Base-by-base conservation (phyloP, 106 monocot genomes). In the Alisma plantagoaquatica region DNA sequence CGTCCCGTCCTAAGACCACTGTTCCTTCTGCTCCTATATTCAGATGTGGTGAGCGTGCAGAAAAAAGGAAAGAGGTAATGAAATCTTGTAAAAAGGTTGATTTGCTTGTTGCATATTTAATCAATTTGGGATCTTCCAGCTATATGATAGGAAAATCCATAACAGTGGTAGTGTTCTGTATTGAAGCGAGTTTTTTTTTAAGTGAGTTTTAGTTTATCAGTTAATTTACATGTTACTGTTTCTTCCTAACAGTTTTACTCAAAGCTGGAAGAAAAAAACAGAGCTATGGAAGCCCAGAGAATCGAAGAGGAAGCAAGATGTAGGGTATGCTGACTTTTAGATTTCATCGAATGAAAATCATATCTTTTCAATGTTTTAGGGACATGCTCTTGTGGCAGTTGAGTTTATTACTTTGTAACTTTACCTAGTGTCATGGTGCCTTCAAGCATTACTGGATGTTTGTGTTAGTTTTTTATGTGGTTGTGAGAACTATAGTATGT, bases 251-350 rank as follows among this genome's bases (percentile, higher is more conserved):
- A 52, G 51, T 52, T 52, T 28, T 52, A 25, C 9, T 10, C 20
- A 52, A 52, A 52, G 27, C 19, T 52, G 26, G 27, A 52, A 52
- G 51, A 52, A 19, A 52, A 52, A 27, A 9, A 23, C 26, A 23
- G 28, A 28, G 27, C 51, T 25, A 27, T 25, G 51, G 51, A 52
- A 28, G 51, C 51, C 8, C 26, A 52, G 17, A 24, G 26, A 52
- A 28, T 10, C 10, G 16, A 52, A 2, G 8, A 11, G 10, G 24
- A 52, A 52, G 51, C 51, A 9, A 52, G 51, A 28, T 9, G 26
- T 10, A 52, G 28, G 51, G 51, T 52, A n/a, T 47, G 46, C 9
- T 38, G 14, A 38, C 35, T 14, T n/a, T n/a, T n/a, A n/a, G n/a
- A n/a, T n/a, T n/a, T n/a, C n/a, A n/a, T n/a, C n/a, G n/a, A n/a